A percentile compares a stretch with the other conserved stretches of the same genome.
These are phyloP conservation scores for Euclidium syriacum DNA, from an alignment of 345 rosid species.

Conservation along the genomic window DNA sequence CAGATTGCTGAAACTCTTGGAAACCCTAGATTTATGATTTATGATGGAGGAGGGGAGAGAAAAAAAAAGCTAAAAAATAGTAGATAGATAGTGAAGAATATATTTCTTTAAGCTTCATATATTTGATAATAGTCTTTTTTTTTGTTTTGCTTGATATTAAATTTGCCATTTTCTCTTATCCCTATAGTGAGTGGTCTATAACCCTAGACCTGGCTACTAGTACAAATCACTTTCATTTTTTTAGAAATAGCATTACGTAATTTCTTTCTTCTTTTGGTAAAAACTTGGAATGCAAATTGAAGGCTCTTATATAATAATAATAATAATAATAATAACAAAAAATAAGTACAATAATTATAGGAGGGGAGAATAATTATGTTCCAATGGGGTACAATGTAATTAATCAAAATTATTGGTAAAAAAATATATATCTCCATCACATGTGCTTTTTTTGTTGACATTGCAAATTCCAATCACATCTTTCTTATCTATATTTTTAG, in stretches of 20 bases:
- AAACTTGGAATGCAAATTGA: not conserved
- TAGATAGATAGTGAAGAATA: not conserved
- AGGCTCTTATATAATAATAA: not conserved
- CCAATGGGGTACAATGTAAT: not conserved
- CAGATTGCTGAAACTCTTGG: constrained; percentile 5
- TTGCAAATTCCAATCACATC: too few relatives aligned
- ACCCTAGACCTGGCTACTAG: constrained; percentile 22
- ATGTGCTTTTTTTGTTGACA: too few relatives aligned
- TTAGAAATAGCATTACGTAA: constrained; percentile 37
- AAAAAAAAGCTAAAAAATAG: not conserved
- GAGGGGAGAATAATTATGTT: not conserved
- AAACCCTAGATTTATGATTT: constrained; percentile 54
- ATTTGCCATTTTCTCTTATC: constrained; percentile 7
- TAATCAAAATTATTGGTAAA: too few relatives aligned
- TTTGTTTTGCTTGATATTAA: not conserved
- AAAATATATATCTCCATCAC: too few relatives aligned
- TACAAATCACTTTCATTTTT: not conserved
- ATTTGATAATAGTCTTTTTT: not conserved
- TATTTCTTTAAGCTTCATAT: not conserved
- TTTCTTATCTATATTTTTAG: too few relatives aligned
- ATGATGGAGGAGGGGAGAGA: not conserved
- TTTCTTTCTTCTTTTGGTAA: constrained; percentile 73
- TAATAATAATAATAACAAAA: not conserved
- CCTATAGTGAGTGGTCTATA: constrained; percentile 13
- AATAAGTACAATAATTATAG: not conserved